Conservation (phyloP, 164 flowering plant species). For the Kingdonia uniflora region DNA sequence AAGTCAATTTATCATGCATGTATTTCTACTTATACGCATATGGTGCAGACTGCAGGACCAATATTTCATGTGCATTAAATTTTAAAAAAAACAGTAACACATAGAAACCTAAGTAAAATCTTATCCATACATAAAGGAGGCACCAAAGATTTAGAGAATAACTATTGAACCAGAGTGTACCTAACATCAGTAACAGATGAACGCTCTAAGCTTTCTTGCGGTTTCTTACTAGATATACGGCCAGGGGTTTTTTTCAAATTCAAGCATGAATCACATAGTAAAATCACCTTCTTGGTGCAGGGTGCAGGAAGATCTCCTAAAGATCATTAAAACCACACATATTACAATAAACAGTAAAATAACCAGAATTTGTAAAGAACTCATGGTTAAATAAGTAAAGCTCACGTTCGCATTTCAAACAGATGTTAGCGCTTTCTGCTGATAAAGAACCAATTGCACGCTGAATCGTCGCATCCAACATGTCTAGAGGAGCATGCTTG, state of each 20-base stretch:
- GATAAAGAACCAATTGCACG: slow-evolving; percentile 22
- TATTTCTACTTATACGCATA: no score
- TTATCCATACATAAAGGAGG: no score
- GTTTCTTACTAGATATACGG: no score
- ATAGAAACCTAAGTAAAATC: no score
- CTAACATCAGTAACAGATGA: slow-evolving; percentile 9
- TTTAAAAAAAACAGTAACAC: no score
- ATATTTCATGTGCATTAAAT: no score
- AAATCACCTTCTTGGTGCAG: slow-evolving; percentile 10
- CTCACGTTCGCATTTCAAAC: slow-evolving; percentile 46
- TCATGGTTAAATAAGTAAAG: neutral
- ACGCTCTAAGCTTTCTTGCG: slow-evolving; percentile 8
- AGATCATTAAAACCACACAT: neutral
- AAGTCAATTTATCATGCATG: no score
- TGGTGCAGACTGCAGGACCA: no score
- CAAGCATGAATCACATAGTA: slow-evolving; percentile 34
- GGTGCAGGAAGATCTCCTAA: slow-evolving; percentile 26
- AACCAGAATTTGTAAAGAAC: neutral
- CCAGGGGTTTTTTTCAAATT: slow-evolving; percentile 15
- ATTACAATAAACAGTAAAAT: slow-evolving; percentile 1
- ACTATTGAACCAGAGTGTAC: slow-evolving; percentile 13
- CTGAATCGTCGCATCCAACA: slow-evolving; percentile 26
- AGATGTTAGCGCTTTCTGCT: slow-evolving; percentile 12
- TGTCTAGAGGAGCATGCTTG: slow-evolving; percentile 26
- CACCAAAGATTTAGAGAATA: neutral